Conservation (phyloP, 2,329 filamentous ascomycete species). For the Colletotrichum sansevieriae region DNA sequence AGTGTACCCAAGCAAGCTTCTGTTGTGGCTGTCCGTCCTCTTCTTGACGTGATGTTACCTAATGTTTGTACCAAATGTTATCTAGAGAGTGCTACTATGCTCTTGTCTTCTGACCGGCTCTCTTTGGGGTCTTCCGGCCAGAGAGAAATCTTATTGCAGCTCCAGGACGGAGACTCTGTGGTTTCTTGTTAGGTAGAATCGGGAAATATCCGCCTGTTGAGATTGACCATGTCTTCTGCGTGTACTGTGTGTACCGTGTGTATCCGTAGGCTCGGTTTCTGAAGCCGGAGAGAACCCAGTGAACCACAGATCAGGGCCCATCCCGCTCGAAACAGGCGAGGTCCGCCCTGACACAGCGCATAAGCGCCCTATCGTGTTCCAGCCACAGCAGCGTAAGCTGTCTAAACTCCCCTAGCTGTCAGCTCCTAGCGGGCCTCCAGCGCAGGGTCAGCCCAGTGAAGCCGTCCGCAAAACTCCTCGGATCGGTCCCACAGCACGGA, state of each 20-base stretch:
- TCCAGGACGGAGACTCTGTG: no score
- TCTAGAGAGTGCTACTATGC: no score
- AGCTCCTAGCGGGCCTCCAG: not conserved
- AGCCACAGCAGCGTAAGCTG: constrained; percentile 13
- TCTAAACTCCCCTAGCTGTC: constrained; percentile 6
- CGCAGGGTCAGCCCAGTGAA: constrained; percentile 9
- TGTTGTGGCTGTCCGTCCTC: not conserved
- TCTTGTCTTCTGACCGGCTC: no score
- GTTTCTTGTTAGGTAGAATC: no score
- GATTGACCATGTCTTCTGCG: not conserved
- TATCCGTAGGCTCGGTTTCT: not conserved
- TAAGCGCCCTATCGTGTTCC: constrained; percentile 16
- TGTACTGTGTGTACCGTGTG: no score
- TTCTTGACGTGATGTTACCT: not conserved
- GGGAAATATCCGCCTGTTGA: not conserved
- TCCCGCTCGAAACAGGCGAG: constrained; percentile 12
- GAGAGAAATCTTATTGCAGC: no score
- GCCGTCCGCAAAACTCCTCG: constrained; percentile 12
- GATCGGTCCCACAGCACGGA: constrained; percentile 28
- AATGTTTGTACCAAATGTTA: not conserved
- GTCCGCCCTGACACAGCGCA: constrained; percentile 13
- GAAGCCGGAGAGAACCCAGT: no score
- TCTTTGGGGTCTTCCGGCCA: no score
- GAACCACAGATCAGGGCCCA: no score
- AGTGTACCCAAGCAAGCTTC: not conserved